Base-by-base conservation (phyloP, 1,284 basidiomycete species). In the Xerocomus nothofagi region DNA sequence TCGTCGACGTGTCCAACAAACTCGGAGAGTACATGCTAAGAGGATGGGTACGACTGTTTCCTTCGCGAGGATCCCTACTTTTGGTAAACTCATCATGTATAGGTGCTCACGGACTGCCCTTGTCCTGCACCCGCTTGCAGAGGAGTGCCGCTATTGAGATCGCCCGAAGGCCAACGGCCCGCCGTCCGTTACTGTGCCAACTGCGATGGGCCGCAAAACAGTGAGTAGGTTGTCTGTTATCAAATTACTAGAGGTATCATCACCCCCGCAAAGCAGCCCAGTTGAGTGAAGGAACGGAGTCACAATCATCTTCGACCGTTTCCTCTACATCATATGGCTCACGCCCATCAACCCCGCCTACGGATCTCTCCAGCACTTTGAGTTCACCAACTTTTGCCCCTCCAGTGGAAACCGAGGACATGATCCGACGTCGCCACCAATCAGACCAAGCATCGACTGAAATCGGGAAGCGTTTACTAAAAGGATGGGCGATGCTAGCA, bases 401-500 rank as follows among this genome's bases (percentile, higher is more conserved):
- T 23, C 77, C 84, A 29, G 69, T 74, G 32, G 84, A 87, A 50
- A 83, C 82, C 1, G 82, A 80, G 56, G 81, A 84, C 56, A 77
- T 75, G 20, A 68, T 81, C 37, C 79, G 78, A 33, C 77, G 90
- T 36, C 80, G 89, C 50, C 81, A 85, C 53, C 90, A 92, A 65
- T 90, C 88, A 6, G 90, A 93, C 63, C 71, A 69, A 23, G 90
- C 91, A 9, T 88, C 88, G 2, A 70, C 80, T 45, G 86, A 88
- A 61, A 88, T 93, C 31, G 90, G 87, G 33, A 82, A 78, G 53
- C 77, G 82, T 26, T 72, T 93, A 53, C 69, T 93, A 39, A 83
- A 81, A 63, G 90, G 90, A 36, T 92, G 88, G 88, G 81, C 89
- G 0, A 88, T 93, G 86, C 73, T 93, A 18, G 87, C 78, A 34